Base-by-base conservation (phyloP, 140 eudicot genomes). In the Ambrosia hybrid region DNA sequence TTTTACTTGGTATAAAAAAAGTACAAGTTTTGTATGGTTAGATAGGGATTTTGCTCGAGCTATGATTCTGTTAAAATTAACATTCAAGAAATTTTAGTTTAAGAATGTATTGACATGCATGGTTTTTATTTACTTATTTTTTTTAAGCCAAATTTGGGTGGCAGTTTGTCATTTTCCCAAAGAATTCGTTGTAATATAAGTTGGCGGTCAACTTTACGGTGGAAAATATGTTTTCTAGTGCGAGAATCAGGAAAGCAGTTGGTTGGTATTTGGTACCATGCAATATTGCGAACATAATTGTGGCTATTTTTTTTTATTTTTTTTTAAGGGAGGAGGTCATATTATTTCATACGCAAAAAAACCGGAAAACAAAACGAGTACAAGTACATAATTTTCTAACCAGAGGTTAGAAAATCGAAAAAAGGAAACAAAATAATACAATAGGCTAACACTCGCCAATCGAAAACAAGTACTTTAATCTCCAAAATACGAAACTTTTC, bases 151-250 rank as follows among this genome's bases (percentile, higher is more conserved):
- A 9, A 63, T 41, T 38, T 52, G 45, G 65, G 73, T 45, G 15
- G 68, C 5, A 38, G 38, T 21, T 70, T 58, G 59, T 64, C 39
- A 1, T 48, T 53, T 77, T 30, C 71, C 0, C 34, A 30, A 1
- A 30, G 34, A 30, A 30, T 30, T 30, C 62, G 43, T 67, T 67
- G 61, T 30, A 76, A 75, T n/a, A 69, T 10, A 51, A 61, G 59
- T 69, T 58, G 65, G 41, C 16, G 17, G 81, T 70, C 72, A 77
- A 78, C 61, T 71, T 60, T 63, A 52, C 34, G 41, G 67, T 56
- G 58, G 65, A 78, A 78, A 14, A 41, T 1, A 33, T 61, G 38
- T 14, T 71, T 70, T 71, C 10, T 71, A 77, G 77, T 48, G 73
- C 67, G 77, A 67, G 68, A 71, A 70, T 70, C 60, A 38, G 76